Percentiles rank a stretch among this genome's conserved stretches.
phyloP scores from a whole-genome alignment of 352 stramenopile genomes.

The Pythium guiyangense region DNA sequence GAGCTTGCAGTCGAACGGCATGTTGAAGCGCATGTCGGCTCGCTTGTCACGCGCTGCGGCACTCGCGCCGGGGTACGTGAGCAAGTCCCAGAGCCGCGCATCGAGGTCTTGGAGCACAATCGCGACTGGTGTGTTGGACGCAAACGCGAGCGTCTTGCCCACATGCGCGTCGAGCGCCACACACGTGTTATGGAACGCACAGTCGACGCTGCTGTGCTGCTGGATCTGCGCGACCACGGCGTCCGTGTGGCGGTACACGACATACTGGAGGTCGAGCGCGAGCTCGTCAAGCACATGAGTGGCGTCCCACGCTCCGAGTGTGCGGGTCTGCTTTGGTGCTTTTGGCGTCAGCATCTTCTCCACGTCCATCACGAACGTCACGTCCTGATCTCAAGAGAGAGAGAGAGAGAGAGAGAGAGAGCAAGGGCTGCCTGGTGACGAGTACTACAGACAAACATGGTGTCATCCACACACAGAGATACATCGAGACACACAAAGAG shows the following conservation, averaged over 20 bases:
- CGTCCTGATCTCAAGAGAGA: constrained; percentile 13
- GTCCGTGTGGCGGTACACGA: background rate
- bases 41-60: too few species aligned
- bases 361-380: constrained; percentile 6
- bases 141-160: too few species aligned
- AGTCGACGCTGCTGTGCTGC: background rate
- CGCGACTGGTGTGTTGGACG: too few species aligned
- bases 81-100: too few species aligned
- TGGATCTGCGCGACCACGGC: background rate
- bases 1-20: too few species aligned
- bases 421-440: too few species aligned
- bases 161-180: background rate
- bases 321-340: background rate
- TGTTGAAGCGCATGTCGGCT: too few species aligned
- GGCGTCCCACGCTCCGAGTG: background rate
- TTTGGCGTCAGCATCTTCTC: background rate
- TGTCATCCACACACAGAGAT: too few species aligned
- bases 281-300: background rate
- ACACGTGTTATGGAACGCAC: constrained; percentile 4
- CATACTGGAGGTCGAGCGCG: constrained; percentile 1
- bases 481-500: too few species aligned
- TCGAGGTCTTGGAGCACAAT: too few species aligned
- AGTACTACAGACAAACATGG: background rate
- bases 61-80: too few species aligned
- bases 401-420: background rate